phyloP scores from a whole-genome alignment of 768 basidiomycete species.

The Ramaria sp. region DNA sequence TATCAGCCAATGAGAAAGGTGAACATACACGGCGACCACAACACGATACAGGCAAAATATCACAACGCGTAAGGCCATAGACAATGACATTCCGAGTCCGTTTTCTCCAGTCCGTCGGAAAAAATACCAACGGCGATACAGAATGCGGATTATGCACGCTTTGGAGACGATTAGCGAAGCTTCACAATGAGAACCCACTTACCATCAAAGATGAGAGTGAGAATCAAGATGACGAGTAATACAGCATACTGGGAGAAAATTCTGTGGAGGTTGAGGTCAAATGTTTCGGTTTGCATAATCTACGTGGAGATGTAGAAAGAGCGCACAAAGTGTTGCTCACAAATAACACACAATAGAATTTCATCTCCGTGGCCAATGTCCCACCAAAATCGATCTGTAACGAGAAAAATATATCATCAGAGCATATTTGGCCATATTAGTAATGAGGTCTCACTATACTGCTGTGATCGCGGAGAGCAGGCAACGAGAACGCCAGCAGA shows the following conservation, averaged over 20 bases:
- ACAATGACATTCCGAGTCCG: not conserved
- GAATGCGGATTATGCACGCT: not conserved
- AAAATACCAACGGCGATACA: not conserved
- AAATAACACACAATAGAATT: not conserved
- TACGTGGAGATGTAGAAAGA: not conserved
- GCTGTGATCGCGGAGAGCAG: not conserved
- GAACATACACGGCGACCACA: slow-evolving; percentile 1
- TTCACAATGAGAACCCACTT: not conserved
- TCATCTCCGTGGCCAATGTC: not conserved
- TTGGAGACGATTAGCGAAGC: not conserved
- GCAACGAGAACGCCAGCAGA: not conserved
- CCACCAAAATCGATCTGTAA: no score
- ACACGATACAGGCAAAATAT: not conserved
- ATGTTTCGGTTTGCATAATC: no score
- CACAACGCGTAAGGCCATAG: not conserved
- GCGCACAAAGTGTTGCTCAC: not conserved
- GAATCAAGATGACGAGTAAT: not conserved
- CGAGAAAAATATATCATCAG: no score
- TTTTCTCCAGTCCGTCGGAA: not conserved
- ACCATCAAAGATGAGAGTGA: not conserved
- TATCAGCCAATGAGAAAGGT: not conserved
- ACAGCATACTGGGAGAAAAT: not conserved
- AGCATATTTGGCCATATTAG: no score
- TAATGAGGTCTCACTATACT: not conserved
- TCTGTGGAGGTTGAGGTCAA: not conserved